These are phyloP conservation scores for Fusarium liriodendri DNA, from an alignment of 2,329 filamentous ascomycete species.

Conservation along the genomic window DNA sequence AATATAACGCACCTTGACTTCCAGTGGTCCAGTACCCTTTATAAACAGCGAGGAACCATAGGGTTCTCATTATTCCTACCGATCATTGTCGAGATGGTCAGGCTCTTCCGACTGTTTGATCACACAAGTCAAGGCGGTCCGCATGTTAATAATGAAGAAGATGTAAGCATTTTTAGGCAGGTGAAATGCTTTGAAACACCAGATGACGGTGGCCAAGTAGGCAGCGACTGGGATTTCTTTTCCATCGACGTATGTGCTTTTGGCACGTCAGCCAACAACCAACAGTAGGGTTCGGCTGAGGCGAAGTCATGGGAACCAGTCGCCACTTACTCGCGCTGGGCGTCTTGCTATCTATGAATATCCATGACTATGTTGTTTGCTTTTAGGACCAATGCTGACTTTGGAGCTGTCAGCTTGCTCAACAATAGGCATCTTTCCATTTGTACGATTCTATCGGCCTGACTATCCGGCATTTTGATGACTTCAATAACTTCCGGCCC, in stretches of 20 bases:
- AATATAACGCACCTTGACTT: not conserved
- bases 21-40: not conserved
- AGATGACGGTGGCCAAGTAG: not conserved
- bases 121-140: not conserved
- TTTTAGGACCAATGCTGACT: not conserved
- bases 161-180: not conserved
- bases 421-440: not conserved
- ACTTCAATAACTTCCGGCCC: too few species aligned
- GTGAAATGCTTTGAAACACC: not conserved
- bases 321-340: too few species aligned
- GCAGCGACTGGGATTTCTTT: not conserved
- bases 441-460: not conserved
- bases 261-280: not conserved
- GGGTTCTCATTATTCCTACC: not conserved
- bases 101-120: not conserved
- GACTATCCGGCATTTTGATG: not conserved
- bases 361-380: not conserved
- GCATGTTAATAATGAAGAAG: not conserved
- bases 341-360: not conserved
- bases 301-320: not conserved
- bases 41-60: not conserved
- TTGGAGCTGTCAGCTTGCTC: not conserved
- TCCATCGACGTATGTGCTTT: not conserved
- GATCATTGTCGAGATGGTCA: not conserved
- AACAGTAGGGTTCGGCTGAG: not conserved